phyloP scores from a whole-genome alignment of 192 early-diverging fungal genomes.

The Funneliformis mosseae region DNA sequence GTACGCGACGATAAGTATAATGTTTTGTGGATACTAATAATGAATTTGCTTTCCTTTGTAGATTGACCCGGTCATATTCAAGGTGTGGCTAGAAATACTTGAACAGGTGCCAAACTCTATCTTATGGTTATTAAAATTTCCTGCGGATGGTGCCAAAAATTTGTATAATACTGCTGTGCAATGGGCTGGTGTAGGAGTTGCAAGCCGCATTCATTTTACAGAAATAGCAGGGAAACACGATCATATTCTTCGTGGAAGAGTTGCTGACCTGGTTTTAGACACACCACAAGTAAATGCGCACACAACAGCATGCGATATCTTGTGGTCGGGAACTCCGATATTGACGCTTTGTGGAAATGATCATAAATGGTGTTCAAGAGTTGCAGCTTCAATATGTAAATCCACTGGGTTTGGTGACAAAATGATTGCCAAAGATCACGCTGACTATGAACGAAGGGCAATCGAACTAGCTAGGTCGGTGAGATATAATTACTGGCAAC shows the following conservation, averaged over 20 bases:
- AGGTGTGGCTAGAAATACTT: conserved; percentile 83
- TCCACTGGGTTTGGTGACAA: conserved; percentile 74
- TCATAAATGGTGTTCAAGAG: conserved; percentile 91
- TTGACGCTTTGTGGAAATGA: conserved; percentile 84
- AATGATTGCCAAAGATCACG: conserved; percentile 66
- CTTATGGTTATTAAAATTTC: conserved; percentile 91
- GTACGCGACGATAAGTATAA: too few relatives aligned
- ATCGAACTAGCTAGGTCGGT: conserved; percentile 59
- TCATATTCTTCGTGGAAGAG: conserved; percentile 89
- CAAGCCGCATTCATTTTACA: conserved; percentile 82
- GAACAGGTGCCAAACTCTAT: conserved; percentile 79
- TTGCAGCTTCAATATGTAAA: conserved; percentile 82
- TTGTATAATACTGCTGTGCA: conserved; percentile 69
- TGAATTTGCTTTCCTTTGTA: conserved; percentile 23
- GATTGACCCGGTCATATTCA: conserved; percentile 88
- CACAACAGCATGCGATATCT: conserved; percentile 92
- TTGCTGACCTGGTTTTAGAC: conserved; percentile 91
- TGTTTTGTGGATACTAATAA: too few relatives aligned
- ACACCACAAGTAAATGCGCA: conserved; percentile 97
- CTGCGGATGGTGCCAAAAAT: conserved; percentile 82
- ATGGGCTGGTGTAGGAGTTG: conserved; percentile 76
- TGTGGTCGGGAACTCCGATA: conserved; percentile 93
- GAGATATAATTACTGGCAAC: conserved; percentile 21
- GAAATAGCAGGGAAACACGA: conserved; percentile 82
- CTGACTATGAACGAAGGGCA: conserved; percentile 68